These are phyloP conservation scores for Pleurozium schreberi DNA, from an alignment of 225 moss, liverwort and hornwort genomes.

Conservation along the genomic window DNA sequence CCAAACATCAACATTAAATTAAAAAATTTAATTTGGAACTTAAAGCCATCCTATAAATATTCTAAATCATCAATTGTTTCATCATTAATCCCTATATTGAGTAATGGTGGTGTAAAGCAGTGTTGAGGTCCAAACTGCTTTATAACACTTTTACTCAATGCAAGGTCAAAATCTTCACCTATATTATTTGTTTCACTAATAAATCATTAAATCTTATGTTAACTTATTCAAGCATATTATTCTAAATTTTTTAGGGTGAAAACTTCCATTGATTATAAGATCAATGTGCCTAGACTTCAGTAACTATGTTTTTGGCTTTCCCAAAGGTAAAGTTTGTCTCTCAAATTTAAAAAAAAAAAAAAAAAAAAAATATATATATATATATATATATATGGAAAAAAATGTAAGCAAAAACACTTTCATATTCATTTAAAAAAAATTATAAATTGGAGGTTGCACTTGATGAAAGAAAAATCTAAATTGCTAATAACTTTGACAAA, in stretches of 20 bases:
- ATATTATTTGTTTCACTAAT: not conserved
- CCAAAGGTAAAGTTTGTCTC: not conserved
- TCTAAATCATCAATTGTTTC: not conserved
- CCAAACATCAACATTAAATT: not conserved
- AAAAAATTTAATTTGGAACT: not conserved
- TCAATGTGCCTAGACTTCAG: not conserved
- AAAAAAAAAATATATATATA: too few relatives aligned
- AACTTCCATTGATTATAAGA: not conserved
- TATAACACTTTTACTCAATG: rapidly evolving
- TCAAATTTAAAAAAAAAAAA: not conserved
- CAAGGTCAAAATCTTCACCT: not conserved
- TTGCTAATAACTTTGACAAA: rapidly evolving
- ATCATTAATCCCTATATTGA: not conserved
- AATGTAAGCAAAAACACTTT: not conserved
- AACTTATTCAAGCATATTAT: not conserved
- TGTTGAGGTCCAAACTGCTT: not conserved
- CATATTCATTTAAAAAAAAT: rapidly evolving
- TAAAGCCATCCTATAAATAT: not conserved
- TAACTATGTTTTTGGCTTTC: not conserved
- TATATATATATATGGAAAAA: not conserved
- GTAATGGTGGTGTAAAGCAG: too few relatives aligned
- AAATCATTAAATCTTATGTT: not conserved
- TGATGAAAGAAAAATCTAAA: not conserved
- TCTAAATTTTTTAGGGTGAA: rapidly evolving
- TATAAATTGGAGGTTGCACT: not conserved